Base-by-base conservation (phyloP, 768 basidiomycete species). In the Pleurotus citrinopileatus region DNA sequence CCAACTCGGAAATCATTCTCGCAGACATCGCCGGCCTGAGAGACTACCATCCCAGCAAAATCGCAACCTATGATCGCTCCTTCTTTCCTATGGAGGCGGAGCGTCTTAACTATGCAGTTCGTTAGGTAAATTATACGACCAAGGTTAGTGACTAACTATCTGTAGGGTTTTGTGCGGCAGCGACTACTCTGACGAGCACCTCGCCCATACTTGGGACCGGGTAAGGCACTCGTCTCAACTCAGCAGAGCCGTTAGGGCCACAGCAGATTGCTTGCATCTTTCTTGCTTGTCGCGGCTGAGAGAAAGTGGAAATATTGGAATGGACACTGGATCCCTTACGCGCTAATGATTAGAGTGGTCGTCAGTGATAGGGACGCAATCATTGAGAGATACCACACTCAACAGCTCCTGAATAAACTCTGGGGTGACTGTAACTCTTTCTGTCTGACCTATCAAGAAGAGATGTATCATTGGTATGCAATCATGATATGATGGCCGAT, bases 181-280 rank as follows among this genome's bases (percentile, higher is more conserved):
- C 57, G 34, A 55, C 53, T 10, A 66, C 61, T 43, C 62, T 63
- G 42, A 66, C 59, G 10, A 66, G 47, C 37, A 65, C 56, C 45
- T 66, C 55, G 26, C 54, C 45, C 6, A 59, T 29, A 10, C 32
- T 50, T 23, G 59, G 57, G 3, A 40, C 8, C 1, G 65, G 65
- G 17, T 61, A 36, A 1, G 40, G 46, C 6, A 63, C 34, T 13
- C 43, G 44, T 54, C 57, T 53, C 22, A 65, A 55, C 15, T 42
- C 45, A 34, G 58, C 55, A 40, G 27, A 53, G 22, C 63, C 63
- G 25, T 63, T 53, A 12, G 63, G 61, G 54, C 52, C 52, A 6
- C 60, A 59, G 28, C 62, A 63, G 4, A 66, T 51, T 23, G 63
- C 63, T 53, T 58, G 52, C 63, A 66, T 66, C n/a, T n/a, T n/a